phyloP scores from a whole-genome alignment of 768 basidiomycete genomes.

The Krasilnikovozyma curviuscula region DNA sequence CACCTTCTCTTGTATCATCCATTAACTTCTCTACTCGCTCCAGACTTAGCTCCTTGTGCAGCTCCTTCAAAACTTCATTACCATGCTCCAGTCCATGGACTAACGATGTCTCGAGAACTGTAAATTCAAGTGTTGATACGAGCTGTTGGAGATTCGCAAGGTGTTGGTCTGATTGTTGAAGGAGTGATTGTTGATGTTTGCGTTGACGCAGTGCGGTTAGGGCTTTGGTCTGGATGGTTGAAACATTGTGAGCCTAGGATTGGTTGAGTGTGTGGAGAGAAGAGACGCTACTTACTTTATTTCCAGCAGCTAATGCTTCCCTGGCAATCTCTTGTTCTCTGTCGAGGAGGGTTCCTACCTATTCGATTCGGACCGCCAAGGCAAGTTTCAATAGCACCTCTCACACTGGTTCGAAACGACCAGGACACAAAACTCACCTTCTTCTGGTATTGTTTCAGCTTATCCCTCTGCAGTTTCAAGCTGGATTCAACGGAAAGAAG shows the following conservation, averaged over 20 bases:
- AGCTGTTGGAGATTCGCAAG: conserved; percentile 73
- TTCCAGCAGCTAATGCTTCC: conserved; percentile 54
- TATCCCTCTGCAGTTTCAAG: conserved; percentile 88
- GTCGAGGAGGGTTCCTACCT: conserved; percentile 57
- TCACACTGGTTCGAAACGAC: neutral
- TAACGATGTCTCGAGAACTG: conserved; percentile 78
- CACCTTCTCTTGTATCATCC: conserved; percentile 79
- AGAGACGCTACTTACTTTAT: conserved; percentile 38
- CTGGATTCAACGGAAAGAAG: conserved; percentile 3
- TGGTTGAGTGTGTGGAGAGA: neutral
- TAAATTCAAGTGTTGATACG: conserved; percentile 90
- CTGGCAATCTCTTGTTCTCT: conserved; percentile 79
- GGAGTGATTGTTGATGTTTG: conserved; percentile 80
- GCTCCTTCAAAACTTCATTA: conserved; percentile 76
- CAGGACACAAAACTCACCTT: conserved; percentile 35
- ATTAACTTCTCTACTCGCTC: conserved; percentile 86
- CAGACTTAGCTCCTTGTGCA: conserved; percentile 80
- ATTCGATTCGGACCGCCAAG: conserved; percentile 46
- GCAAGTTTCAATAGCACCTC: neutral
- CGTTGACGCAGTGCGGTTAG: conserved; percentile 67
- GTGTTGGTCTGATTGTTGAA: conserved; percentile 75
- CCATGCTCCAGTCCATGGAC: conserved; percentile 84
- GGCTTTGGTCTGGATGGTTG: conserved; percentile 34
- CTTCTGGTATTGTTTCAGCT: conserved; percentile 86
- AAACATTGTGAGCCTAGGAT: neutral